These are phyloP conservation scores for Hamamelis virginiana DNA, from an alignment of 164 flowering plant genomes.

Conservation along the genomic window DNA sequence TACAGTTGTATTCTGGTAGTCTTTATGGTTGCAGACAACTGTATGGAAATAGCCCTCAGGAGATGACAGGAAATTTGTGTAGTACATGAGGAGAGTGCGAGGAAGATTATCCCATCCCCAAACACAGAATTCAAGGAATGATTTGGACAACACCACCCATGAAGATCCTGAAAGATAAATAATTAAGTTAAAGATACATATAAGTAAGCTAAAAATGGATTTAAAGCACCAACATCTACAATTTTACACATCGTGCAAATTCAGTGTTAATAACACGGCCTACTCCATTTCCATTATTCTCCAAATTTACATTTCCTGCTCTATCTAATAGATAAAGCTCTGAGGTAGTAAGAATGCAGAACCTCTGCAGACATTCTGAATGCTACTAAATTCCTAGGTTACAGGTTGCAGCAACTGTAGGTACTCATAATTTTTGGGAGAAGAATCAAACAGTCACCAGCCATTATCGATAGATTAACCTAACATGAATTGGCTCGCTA, in stretches of 20 bases:
- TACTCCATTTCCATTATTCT: background rate
- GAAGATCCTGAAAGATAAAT: conserved; percentile 52
- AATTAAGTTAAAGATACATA: background rate
- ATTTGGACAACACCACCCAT: conserved; percentile 61
- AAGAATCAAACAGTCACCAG: no score
- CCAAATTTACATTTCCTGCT: background rate
- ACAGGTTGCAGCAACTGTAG: no score
- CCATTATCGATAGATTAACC: no score
- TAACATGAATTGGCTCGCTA: no score
- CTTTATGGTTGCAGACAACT: conserved; percentile 72
- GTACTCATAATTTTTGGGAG: no score
- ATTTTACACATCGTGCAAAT: background rate
- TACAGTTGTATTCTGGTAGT: conserved; percentile 73
- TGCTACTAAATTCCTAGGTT: no score
- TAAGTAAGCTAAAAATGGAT: background rate
- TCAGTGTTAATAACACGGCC: background rate
- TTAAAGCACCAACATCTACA: background rate
- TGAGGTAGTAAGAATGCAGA: no score
- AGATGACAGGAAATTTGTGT: conserved; percentile 72
- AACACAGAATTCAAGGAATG: conserved; percentile 70
- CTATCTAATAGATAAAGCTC: background rate
- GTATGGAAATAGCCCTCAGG: conserved; percentile 87
- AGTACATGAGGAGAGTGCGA: conserved; percentile 84
- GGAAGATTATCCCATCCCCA: conserved; percentile 95
- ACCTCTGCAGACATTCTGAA: no score